Base-by-base conservation (phyloP, 371 early-diverging fungal species). In the Circinella umbellata region DNA sequence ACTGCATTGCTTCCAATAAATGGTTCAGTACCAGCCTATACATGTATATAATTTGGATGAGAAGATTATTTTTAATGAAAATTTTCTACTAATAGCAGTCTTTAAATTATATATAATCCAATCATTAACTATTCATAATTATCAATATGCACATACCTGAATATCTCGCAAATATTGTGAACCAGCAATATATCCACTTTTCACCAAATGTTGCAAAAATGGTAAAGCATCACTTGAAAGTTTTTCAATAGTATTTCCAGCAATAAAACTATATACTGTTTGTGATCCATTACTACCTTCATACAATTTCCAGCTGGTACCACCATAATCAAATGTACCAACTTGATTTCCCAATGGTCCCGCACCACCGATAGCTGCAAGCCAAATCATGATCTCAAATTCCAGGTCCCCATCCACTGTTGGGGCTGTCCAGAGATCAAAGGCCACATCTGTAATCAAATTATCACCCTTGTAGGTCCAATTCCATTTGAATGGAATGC, bases 181-280 rank as follows among this genome's bases (percentile, higher is more conserved):
- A 14, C 51, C 46, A 7, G 63, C 48, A 59, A n/a, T 13, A 15
- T 66, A 67, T 10, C 68, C 57, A 36, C 48, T 48, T 36, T 63
- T 55, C 5, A 63, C 68, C n/a, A 74, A 63, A 37, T 63, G 65
- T 11, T 67, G 35, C 42, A 63, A 61, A 54, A 74, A 74, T 7
- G 60, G 64, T 20, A 67, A 34, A 9, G 70, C 17, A 46, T 74
- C 74, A n/a, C 53, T 42, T 15, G 34, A 35, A 27, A 70, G 15
- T 20, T 37, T 62, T 4, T 67, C 61, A 53, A 74, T 51, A 13
- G 36, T 37, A 18, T 34, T 60, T 49, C 34, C 34, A 11, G 70
- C 74, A 36, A 74, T 67, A 61, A 70, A 74, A 51, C 68, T 70
- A 38, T 67, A 74, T 38, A 74, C 74, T 42, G 47, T 67, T 5